Evolutionary conservation across 768 basidiomycete genomes (phyloP).

Genomic region (Tremella yokohamensis): DNA sequence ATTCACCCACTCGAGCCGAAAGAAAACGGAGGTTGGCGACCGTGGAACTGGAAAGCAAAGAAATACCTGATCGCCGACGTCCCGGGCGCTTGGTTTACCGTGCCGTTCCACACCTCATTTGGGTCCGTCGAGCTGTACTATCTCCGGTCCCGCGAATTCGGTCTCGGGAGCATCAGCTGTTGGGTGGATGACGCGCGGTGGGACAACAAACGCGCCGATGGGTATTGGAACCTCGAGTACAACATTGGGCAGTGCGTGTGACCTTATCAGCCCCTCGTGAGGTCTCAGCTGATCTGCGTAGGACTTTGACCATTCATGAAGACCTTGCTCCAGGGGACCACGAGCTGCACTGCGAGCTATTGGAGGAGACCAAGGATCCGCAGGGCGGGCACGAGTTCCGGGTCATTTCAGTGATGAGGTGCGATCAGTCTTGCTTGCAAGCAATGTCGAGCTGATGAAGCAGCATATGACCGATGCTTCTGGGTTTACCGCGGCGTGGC

Average conservation of each 20-base stretch:
- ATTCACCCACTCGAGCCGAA: slow-evolving; percentile 26
- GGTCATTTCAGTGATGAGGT: slow-evolving; percentile 43
- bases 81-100: slow-evolving; percentile 39
- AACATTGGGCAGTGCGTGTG: slow-evolving; percentile 35
- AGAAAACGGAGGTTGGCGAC: slow-evolving; percentile 30
- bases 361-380: slow-evolving; percentile 39
- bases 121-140: slow-evolving; percentile 39
- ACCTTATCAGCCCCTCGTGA: not conserved
- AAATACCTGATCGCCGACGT: slow-evolving; percentile 38
- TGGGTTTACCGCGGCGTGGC: too few species aligned
- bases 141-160: slow-evolving; percentile 33
- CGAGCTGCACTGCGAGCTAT: slow-evolving; percentile 39
- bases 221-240: slow-evolving; percentile 34
- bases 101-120: slow-evolving; percentile 32
- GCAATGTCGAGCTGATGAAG: too few species aligned
- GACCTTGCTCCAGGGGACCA: slow-evolving; percentile 34
- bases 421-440: slow-evolving; percentile 12
- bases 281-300: not conserved
- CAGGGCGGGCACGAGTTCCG: slow-evolving; percentile 42
- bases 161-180: slow-evolving; percentile 37
- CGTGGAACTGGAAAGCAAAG: slow-evolving; percentile 39
- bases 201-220: slow-evolving; percentile 22
- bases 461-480: too few species aligned
- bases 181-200: slow-evolving; percentile 44
- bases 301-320: slow-evolving; percentile 3